Evolutionary conservation across 352 stramenopile species (phyloP).

Genomic region (Pilasporangium apinafurcum): DNA sequence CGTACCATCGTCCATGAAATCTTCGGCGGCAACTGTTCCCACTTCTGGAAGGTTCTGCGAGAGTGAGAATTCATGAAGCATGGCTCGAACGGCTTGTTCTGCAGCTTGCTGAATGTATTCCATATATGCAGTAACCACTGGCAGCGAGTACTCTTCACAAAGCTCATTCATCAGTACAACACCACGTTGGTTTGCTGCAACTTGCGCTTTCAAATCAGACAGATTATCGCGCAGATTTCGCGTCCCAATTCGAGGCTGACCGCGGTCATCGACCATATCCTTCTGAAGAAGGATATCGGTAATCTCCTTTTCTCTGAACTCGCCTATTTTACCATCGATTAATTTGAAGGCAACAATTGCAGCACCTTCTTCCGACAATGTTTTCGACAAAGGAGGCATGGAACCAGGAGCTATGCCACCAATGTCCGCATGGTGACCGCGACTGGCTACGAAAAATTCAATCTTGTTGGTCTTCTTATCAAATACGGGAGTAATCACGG

Average conservation of each 20-base stretch:
- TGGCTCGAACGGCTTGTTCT: conserved; percentile 92
- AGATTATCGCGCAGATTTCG: conserved; percentile 97
- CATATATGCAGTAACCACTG: conserved; percentile 98
- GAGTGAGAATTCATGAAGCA: conserved; percentile 94
- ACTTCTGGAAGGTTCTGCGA: conserved; percentile 64
- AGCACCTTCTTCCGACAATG: conserved; percentile 95
- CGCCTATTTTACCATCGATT: conserved; percentile 87
- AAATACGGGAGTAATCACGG: conserved; percentile 99
- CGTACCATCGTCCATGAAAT: conserved; percentile 99
- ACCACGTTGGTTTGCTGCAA: conserved; percentile 97
- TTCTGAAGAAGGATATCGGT: conserved; percentile 93
- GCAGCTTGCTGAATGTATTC: conserved; percentile 96
- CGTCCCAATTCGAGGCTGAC: conserved; percentile 87
- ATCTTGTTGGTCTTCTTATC: conserved; percentile 85
- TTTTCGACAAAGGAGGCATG: conserved; percentile 95
- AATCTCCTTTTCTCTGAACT: conserved; percentile 97
- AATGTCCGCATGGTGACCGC: conserved; percentile 98
- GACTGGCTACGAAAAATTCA: conserved; percentile 97
- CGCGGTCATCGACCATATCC: conserved; percentile 70
- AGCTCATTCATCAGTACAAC: conserved; percentile 94
- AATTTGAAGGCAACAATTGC: conserved; percentile 99
- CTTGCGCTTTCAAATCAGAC: conserved; percentile 96
- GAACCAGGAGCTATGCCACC: conserved; percentile 94
- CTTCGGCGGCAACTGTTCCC: conserved; percentile 88
- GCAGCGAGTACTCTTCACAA: conserved; percentile 93